Evolutionary conservation across 2,329 filamentous ascomycete species (phyloP), one percentile per base, ranked within the genome.

Genomic region (Phyllosticta ampelicida): DNA sequence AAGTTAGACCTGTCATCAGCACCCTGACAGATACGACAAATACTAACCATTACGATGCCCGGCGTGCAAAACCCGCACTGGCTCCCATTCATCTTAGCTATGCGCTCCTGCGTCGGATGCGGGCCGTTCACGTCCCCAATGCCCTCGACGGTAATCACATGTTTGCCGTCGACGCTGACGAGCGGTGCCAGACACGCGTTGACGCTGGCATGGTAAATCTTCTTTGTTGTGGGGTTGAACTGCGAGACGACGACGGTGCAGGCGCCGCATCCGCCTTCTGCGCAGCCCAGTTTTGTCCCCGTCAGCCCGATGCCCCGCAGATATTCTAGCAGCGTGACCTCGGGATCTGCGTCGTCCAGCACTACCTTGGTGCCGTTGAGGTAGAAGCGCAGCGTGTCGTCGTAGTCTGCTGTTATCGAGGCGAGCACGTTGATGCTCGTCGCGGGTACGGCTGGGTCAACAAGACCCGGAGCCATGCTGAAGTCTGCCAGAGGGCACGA

Each of bases 61-160:
- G 94, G 94, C 0, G 94, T 97, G 68, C 94, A 99, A 74, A 99
- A 99, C 0, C 91, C 86, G 71, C 86, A 99, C 71, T 99, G 92
- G 65, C 89, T 95, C 53, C 94, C 94, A 74, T 96, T 94, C 29
- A 87, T 83, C 73, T 88, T 88, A 18, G 94, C 92, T 65, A 99
- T 87, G 53, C 94, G 82, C 75, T 97, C 90, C 70, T 97, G 94
- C 3, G 86, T 79, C 1, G 92, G 89, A 75, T 99, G 94, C 5
- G 94, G 94, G 49, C 80, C 83, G 71, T 94, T 86, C 26, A 89
- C 85, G 70, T 87, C 89, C 10, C 94, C 94, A 66, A 99, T 96
- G 6, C 94, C 94, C 74, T 99, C 94, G 48, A 99, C 86, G 2
- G 94, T 99, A 69, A 99, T 91, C 67, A 97, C 90, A 80, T 99